Conservation (phyloP, 2,329 filamentous ascomycete species). For the Aspergillus sp. region DNA sequence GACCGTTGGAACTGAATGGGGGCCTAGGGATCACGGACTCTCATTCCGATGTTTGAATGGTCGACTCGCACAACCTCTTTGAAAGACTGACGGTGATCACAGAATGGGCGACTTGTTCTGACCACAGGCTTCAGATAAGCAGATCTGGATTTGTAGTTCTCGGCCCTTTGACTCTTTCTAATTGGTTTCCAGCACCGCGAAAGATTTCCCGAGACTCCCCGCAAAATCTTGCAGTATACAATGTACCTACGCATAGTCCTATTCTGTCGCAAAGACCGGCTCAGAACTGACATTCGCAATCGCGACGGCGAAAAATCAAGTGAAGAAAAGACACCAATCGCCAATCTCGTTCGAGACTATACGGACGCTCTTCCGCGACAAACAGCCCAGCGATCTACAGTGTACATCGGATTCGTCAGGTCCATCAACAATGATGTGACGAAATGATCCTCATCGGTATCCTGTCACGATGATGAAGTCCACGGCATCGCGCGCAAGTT, state of each 20-base stretch:
- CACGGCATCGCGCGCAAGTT: not conserved
- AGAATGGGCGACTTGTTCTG: not conserved
- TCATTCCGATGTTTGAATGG: conserved; percentile 11
- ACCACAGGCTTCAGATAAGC: not conserved
- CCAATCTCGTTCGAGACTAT: not conserved
- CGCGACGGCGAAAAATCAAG: not conserved
- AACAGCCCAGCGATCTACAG: not conserved
- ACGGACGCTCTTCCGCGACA: not conserved
- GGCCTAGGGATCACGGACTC: conserved; percentile 15
- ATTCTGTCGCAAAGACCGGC: no score
- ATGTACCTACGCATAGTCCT: not conserved
- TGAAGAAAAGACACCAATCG: not conserved
- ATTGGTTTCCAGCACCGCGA: conserved; percentile 3
- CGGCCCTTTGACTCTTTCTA: not conserved
- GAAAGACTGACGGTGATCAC: not conserved
- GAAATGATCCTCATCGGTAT: not conserved
- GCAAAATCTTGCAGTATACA: not conserved
- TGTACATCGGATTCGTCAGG: not conserved
- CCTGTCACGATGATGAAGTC: not conserved
- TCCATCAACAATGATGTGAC: not conserved
- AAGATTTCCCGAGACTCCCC: not conserved
- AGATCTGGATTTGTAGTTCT: not conserved
- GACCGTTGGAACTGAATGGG: not conserved
- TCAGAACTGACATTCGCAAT: not conserved
- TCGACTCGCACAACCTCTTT: not conserved